These are phyloP conservation scores for Trametes cinnabarina DNA, from an alignment of 768 basidiomycete genomes.

Conservation along the genomic window DNA sequence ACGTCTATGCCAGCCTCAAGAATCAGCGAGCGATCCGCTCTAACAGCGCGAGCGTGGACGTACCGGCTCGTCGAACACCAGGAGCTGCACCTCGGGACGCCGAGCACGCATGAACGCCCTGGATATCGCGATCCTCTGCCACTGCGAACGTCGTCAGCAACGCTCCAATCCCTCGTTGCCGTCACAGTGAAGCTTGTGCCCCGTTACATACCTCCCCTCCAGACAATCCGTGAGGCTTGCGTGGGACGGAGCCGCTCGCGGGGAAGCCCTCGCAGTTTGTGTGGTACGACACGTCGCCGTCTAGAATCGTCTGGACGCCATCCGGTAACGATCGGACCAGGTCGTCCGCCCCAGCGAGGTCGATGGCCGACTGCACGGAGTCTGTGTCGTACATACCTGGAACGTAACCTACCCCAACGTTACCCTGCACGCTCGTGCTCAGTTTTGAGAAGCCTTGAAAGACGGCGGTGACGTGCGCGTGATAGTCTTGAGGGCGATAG, in stretches of 20 bases:
- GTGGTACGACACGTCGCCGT: slow-evolving; percentile 57
- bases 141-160: slow-evolving; percentile 42
- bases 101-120: slow-evolving; percentile 84
- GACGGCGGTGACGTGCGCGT: slow-evolving; percentile 72
- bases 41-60: slow-evolving; percentile 25
- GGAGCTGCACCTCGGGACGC: slow-evolving; percentile 70
- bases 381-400: slow-evolving; percentile 54
- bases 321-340: slow-evolving; percentile 65
- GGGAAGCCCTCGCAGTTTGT: slow-evolving; percentile 14
- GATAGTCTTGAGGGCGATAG: slow-evolving; percentile 67
- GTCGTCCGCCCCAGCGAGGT: slow-evolving; percentile 65
- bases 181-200: neutral
- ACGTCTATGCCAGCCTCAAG: slow-evolving; percentile 48
- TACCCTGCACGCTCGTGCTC: slow-evolving; percentile 73
- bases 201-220: slow-evolving; percentile 70
- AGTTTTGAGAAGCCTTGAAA: slow-evolving; percentile 87
- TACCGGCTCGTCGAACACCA: slow-evolving; percentile 85
- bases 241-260: slow-evolving; percentile 25
- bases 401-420: slow-evolving; percentile 81
- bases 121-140: slow-evolving; percentile 85
- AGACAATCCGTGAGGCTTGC: slow-evolving; percentile 64
- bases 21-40: neutral
- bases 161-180: neutral
- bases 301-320: slow-evolving; percentile 72
- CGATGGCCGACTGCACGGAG: slow-evolving; percentile 63